Percentiles rank a stretch among this genome's conserved stretches.
phyloP scores from a whole-genome alignment of 1,139 yeast species.

The Nakaseomyces nivariensis region DNA sequence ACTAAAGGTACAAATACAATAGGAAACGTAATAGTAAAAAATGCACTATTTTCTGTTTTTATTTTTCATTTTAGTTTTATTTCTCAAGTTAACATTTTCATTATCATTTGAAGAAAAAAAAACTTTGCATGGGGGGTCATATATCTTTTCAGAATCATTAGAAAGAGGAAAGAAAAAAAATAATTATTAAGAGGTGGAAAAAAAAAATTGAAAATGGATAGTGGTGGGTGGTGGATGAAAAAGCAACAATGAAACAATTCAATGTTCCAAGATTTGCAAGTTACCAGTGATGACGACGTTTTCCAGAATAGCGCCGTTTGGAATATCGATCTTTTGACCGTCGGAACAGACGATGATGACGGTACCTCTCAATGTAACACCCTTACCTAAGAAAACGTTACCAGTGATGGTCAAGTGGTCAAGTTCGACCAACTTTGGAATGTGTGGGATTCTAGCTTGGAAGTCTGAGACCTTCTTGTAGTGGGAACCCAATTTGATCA shows the following conservation, averaged over 20 bases:
- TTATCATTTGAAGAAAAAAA: no score
- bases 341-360: constrained; percentile 96
- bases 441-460: constrained; percentile 83
- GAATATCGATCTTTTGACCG: constrained; percentile 93
- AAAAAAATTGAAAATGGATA: not conserved
- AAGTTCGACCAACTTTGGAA: constrained; percentile 91
- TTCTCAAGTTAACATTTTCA: no score
- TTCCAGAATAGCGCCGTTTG: constrained; percentile 88
- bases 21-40: not conserved
- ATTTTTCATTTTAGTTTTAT: no score
- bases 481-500: constrained; percentile 91
- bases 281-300: constrained; percentile 97
- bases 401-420: constrained; percentile 98
- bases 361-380: constrained; percentile 88
- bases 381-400: constrained; percentile 84
- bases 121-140: not conserved
- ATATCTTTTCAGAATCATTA: not conserved
- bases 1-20: not conserved
- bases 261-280: constrained; percentile 91
- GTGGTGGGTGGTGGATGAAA: not conserved
- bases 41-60: no score
- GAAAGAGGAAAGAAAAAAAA: not conserved
- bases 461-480: constrained; percentile 92
- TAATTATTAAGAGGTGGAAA: not conserved
- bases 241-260: constrained; percentile 1